Base-by-base conservation (phyloP, 805 yeast genomes). In the Myxozyma mucilagina region DNA sequence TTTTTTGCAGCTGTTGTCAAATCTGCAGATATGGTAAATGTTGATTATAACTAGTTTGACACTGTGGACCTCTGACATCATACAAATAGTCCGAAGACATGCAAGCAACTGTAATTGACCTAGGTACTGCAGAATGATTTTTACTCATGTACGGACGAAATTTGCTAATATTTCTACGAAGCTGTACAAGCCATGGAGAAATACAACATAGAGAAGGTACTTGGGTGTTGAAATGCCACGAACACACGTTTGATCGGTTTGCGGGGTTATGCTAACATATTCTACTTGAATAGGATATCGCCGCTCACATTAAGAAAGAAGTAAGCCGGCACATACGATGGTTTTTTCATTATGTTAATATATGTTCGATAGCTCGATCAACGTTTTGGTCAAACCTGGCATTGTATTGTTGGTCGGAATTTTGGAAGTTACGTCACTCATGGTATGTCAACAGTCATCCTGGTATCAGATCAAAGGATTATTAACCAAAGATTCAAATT, bases 371-470 rank as follows among this genome's bases (percentile, higher is more conserved):
- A 69, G 62, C 75, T 84, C 69, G 88, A 84, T 67, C 76, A 77
- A 38, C 71, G 77, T 49, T 83, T 77, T 66, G 85, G 86, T 0
- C 79, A 82, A 31, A 78, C 86, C 8, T 84, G 88, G 88, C 87
- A 84, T 70, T 84, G 84, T 35, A 78, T 84, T 53, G 87, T 83
- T 35, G 88, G 88, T 24, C 74, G 77, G 65, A 80, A 83, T 56
- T 84, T 84, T 70, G 88, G 88, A 13, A 78, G 84, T 50, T 83
- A 80, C 68, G 87, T 84, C 29, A 82, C 87, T 41, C 87, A 84
- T 66, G 82, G 82, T 68, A 82, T 75, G 70, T 60, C 38, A n/a
- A n/a, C 36, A 6, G 11, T 29, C 7, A 24, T 35, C 34, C 18
- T 4, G 24, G 24, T n/a, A n/a, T 32, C 32, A 10, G 31, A 29